These are phyloP conservation scores for Colletotrichum sp. DNA, from an alignment of 2,329 filamentous ascomycete species.

Conservation along the genomic window DNA sequence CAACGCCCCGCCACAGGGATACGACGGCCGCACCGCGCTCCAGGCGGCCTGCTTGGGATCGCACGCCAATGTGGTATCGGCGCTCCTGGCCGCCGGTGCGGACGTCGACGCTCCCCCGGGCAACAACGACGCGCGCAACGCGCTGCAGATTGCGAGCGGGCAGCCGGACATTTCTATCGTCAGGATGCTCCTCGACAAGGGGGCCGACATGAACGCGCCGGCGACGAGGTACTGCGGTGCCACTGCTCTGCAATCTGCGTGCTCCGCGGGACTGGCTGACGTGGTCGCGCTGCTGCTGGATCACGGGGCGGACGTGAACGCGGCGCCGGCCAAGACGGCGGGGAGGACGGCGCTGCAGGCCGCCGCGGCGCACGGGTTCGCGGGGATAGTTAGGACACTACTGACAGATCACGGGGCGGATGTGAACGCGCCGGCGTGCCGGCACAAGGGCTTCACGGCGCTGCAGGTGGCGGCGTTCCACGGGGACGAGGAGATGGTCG, in stretches of 20 bases:
- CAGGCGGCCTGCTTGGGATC: slow-evolving; percentile 36
- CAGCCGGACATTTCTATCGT: slow-evolving; percentile 27
- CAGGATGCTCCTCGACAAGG: slow-evolving; percentile 28
- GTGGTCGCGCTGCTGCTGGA: slow-evolving; percentile 31
- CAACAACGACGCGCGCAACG: slow-evolving; percentile 40
- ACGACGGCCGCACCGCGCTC: slow-evolving; percentile 40
- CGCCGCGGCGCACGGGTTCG: slow-evolving; percentile 13
- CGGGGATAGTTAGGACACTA: slow-evolving; percentile 6
- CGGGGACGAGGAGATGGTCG: slow-evolving; percentile 35
- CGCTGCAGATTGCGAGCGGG: slow-evolving; percentile 40
- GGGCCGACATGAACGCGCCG: slow-evolving; percentile 33
- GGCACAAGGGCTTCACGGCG: slow-evolving; percentile 32
- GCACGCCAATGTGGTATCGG: slow-evolving; percentile 27
- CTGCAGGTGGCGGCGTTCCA: slow-evolving; percentile 37
- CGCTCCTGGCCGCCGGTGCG: slow-evolving; percentile 34
- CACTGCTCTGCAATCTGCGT: slow-evolving; percentile 44
- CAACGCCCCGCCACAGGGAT: slow-evolving; percentile 35
- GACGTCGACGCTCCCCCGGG: slow-evolving; percentile 36
- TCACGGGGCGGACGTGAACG: slow-evolving; percentile 36
- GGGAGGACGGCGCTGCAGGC: slow-evolving; percentile 28
- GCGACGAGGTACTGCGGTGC: slow-evolving; percentile 34
- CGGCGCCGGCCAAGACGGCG: slow-evolving; percentile 21
- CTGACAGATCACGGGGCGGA: slow-evolving; percentile 21
- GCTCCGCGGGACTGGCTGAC: slow-evolving; percentile 28
- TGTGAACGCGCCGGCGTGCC: slow-evolving; percentile 21